Conservation (phyloP, 257 asterid genomes). For the Scutellaria barbata region DNA sequence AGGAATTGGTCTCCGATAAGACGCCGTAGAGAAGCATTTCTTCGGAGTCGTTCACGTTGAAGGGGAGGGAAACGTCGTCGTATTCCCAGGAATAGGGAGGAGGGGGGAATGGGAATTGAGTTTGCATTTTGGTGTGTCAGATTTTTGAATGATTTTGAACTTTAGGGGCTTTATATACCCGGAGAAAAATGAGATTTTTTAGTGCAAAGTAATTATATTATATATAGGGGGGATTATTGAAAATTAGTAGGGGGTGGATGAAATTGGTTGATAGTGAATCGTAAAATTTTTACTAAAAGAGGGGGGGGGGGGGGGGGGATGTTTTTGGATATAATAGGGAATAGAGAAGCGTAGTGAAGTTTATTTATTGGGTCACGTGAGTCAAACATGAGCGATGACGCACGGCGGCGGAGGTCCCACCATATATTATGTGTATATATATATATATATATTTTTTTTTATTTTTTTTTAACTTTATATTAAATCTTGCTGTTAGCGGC, state of each 20-base stretch:
- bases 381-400: conserved; percentile 49
- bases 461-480: not conserved
- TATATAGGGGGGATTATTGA: not conserved
- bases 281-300: too few species aligned
- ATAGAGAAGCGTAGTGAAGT: not conserved
- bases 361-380: conserved; percentile 55
- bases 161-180: conserved; percentile 45
- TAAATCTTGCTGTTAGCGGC: too few species aligned
- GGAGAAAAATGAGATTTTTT: conserved; percentile 14
- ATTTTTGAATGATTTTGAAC: conserved; percentile 27
- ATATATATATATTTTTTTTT: not conserved
- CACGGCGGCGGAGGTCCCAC: conserved; percentile 64
- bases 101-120: too few species aligned
- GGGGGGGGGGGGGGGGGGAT: too few species aligned
- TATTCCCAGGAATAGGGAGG: conserved; percentile 41
- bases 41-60: conserved; percentile 65
- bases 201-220: not conserved
- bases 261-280: not conserved
- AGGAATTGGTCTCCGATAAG: conserved; percentile 35
- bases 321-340: conserved; percentile 24
- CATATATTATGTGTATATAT: too few species aligned
- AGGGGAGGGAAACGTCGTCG: conserved; percentile 56
- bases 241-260: not conserved
- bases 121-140: not conserved
- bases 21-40: conserved; percentile 69